A percentile compares a stretch with the other conserved stretches of the same genome.
Evolutionary conservation across 2,329 filamentous ascomycete genomes (phyloP).

Genomic region (Dissoconium aciculare): DNA sequence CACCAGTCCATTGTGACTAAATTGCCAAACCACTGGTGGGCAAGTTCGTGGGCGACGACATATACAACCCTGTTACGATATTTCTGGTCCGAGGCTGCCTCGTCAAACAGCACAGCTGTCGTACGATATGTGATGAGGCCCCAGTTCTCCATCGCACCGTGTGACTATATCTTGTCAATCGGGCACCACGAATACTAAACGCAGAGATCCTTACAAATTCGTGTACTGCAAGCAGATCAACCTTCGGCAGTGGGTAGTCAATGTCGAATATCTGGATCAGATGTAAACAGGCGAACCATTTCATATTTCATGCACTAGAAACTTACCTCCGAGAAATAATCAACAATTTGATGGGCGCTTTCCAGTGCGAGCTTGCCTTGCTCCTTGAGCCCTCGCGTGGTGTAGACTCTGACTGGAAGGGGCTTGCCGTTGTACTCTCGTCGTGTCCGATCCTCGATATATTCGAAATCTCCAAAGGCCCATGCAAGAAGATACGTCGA

Average conservation of each 20-base stretch:
- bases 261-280: slow-evolving; percentile 56
- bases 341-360: slow-evolving; percentile 83
- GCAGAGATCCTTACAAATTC: slow-evolving; percentile 56
- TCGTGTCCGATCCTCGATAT: slow-evolving; percentile 79
- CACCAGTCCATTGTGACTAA: slow-evolving; percentile 92
- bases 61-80: slow-evolving; percentile 94
- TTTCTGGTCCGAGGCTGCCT: slow-evolving; percentile 72
- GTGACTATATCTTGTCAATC: slow-evolving; percentile 33
- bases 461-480: slow-evolving; percentile 95
- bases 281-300: slow-evolving; percentile 4
- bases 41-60: slow-evolving; percentile 93
- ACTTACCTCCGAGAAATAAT: slow-evolving; percentile 72
- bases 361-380: slow-evolving; percentile 81
- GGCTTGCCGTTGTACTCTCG: slow-evolving; percentile 82
- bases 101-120: slow-evolving; percentile 90
- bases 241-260: slow-evolving; percentile 85
- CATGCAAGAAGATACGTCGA: slow-evolving; percentile 79
- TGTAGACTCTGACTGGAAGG: slow-evolving; percentile 89
- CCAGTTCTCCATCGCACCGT: slow-evolving; percentile 91
- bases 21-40: slow-evolving; percentile 93
- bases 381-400: slow-evolving; percentile 82
- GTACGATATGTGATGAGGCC: slow-evolving; percentile 84
- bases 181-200: not conserved
- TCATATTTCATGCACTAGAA: not conserved
- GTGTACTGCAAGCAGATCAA: slow-evolving; percentile 78